Evolutionary conservation across 2,329 filamentous ascomycete species (phyloP).

Genomic region (Colletotrichum sp.): DNA sequence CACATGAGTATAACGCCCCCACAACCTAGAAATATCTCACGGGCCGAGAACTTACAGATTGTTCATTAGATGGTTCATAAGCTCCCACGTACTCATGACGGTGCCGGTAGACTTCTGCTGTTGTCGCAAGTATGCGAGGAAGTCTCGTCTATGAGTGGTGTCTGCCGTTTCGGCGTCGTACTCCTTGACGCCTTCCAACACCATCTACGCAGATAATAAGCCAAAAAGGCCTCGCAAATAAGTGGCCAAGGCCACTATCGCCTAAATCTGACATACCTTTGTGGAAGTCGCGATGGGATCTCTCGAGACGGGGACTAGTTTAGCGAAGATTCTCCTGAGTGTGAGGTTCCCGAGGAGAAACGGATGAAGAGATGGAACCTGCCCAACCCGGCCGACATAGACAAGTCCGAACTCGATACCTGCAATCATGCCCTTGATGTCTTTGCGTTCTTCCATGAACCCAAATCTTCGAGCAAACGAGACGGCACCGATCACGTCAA

Average conservation of each 20-base stretch:
- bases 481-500: neutral
- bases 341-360: neutral
- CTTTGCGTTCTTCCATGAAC: neutral
- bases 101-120: neutral
- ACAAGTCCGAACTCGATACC: neutral
- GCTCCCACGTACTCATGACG: neutral
- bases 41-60: neutral
- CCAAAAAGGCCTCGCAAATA: rapidly evolving
- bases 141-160: neutral
- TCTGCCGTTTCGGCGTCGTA: neutral
- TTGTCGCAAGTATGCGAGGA: neutral
- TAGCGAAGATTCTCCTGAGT: neutral
- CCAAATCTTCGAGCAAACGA: neutral
- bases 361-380: neutral
- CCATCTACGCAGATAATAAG: neutral
- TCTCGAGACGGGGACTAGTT: neutral
- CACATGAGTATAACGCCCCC: neutral
- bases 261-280: neutral
- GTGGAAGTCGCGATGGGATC: neutral
- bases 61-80: neutral
- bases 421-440: neutral
- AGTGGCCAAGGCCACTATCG: neutral
- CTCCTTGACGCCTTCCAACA: neutral
- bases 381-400: neutral
- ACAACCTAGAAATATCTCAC: rapidly evolving